Base-by-base conservation (phyloP, 2,329 filamentous ascomycete species). In the Magnaporthiopsis incrustans region DNA sequence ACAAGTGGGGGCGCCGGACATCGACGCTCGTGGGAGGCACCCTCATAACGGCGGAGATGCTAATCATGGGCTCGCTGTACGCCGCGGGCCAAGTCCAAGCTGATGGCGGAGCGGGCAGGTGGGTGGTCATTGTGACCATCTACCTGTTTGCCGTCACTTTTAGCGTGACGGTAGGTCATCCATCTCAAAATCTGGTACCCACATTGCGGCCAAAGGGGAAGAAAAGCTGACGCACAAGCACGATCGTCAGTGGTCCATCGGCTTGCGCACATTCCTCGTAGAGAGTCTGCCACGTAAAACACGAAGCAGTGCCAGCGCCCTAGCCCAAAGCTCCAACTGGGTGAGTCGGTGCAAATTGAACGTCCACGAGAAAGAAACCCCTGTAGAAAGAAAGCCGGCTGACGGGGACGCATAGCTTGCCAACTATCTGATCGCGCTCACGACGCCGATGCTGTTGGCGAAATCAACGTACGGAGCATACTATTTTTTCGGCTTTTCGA, bases 261-360 rank as follows among this genome's bases (percentile, higher is more conserved):
- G 77, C 0, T 75, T 84, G 60, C 78, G 81, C 57, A 80, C 85
- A 0, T 86, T 82, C 67, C 74, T 80, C 0, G 77, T 81, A 0
- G 85, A 87, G 69, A 85, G 84, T 58, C 80, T 85, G 68, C 83
- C 84, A 0, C 76, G 80, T 27, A 73, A 75, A 12, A 86, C 83
- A 0, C 76, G 85, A 2, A 83, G 82, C 2, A 81, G 79, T 18
- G 83, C 83, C 1, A 83, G 81, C 0, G 80, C 78, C 60, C 70
- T 86, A 33, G 83, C 81, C 0, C 80, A 85, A 64, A 79, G 82
- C 3, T 76, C 78, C 22, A 84, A 84, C 60, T 85, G 82, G 77
- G 76, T 78, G 59, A 65, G 73, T 69, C 33, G 27, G 1, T 25
- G 14, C 12, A 38, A 6, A 14, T 18, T 18, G 35, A 18, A 38